Conservation (phyloP, 495 filamentous ascomycete species). For the Neurospora intermedia region DNA sequence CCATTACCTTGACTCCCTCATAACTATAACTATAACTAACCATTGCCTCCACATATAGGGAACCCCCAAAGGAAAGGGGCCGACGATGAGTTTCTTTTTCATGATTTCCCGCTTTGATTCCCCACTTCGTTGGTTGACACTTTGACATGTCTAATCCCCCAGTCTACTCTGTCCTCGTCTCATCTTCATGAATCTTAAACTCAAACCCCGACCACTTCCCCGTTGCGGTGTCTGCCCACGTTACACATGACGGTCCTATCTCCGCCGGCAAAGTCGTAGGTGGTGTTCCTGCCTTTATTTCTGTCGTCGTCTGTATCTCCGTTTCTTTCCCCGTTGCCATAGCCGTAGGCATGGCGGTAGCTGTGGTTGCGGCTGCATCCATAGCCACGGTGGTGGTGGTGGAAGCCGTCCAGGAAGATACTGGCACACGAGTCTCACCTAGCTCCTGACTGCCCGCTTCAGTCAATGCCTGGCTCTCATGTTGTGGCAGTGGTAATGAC, state of each 20-base stretch:
- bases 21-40: too few species aligned
- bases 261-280: neutral
- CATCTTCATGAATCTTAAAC: slow-evolving; percentile 22
- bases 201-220: slow-evolving; percentile 4
- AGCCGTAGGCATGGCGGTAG: neutral
- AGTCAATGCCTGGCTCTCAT: neutral
- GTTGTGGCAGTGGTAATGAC: neutral
- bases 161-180: neutral
- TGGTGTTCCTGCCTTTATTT: neutral
- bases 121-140: neutral
- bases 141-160: neutral
- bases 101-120: too few species aligned
- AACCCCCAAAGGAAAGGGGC: too few species aligned
- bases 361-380: neutral
- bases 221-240: neutral
- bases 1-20: too few species aligned
- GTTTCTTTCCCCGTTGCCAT: neutral
- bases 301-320: neutral
- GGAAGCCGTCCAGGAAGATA: neutral
- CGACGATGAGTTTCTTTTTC: too few species aligned
- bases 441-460: neutral
- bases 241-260: neutral
- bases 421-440: neutral
- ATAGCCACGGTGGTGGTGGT: neutral
- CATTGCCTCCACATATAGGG: too few species aligned